Evolutionary conservation across 331 rosid species (phyloP).

Genomic region (Malus hybrid): DNA sequence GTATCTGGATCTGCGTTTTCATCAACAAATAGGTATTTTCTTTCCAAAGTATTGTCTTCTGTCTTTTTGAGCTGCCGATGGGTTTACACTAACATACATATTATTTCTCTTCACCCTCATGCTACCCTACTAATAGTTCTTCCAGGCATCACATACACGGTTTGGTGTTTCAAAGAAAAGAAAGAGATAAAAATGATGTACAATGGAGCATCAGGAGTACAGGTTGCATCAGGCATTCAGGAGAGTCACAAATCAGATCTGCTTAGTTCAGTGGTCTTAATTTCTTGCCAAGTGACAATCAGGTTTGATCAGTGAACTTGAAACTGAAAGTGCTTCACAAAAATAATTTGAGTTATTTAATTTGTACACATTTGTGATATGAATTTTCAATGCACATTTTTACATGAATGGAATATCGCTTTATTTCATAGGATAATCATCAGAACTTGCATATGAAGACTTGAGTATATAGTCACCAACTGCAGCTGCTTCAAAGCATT

Average conservation of each 20-base stretch:
- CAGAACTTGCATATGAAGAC: background rate
- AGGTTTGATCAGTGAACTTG: background rate
- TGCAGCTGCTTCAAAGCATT: slow-evolving; percentile 10
- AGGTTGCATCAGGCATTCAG: background rate
- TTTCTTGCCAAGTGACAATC: background rate
- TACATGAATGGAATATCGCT: background rate
- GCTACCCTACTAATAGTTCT: background rate
- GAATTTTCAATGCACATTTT: background rate
- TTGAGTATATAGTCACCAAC: background rate
- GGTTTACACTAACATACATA: background rate
- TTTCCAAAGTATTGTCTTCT: background rate
- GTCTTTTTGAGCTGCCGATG: background rate
- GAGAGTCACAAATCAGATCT: background rate
- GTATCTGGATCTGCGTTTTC: background rate
- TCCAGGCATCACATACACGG: background rate
- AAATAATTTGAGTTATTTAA: background rate
- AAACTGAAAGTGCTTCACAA: slow-evolving; percentile 1
- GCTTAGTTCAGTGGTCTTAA: background rate
- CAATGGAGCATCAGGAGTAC: background rate
- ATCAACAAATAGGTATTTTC: slow-evolving; percentile 5
- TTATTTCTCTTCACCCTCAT: background rate
- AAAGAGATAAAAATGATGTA: background rate
- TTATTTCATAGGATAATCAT: background rate
- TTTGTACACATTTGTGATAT: background rate
- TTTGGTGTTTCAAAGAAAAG: background rate